phyloP scores from a whole-genome alignment of 352 stramenopile genomes.

The Pythium insidiosum region DNA sequence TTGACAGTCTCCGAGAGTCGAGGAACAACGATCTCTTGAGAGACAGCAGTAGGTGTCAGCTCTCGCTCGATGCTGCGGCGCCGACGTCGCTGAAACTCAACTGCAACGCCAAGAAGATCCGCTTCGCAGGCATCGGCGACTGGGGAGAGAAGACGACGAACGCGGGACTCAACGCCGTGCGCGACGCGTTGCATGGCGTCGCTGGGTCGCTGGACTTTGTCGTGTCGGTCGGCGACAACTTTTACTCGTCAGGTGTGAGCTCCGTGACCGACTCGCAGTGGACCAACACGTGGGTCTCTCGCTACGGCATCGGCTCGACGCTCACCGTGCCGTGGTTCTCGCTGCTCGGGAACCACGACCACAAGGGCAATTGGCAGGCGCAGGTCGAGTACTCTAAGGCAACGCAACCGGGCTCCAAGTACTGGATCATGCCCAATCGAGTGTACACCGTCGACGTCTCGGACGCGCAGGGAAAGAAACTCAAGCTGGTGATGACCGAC shows the following conservation, averaged over 20 bases:
- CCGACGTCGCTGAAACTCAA: no score
- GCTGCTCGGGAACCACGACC: slow-evolving; percentile 20
- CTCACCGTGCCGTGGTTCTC: slow-evolving; percentile 20
- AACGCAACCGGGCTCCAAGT: slow-evolving; percentile 13
- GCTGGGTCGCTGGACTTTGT: no score
- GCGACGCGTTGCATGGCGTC: slow-evolving; percentile 12
- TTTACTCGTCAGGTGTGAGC: no score
- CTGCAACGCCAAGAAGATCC: slow-evolving; percentile 16
- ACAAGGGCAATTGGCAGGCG: slow-evolving; percentile 15
- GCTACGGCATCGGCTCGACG: no score
- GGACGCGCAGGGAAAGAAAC: slow-evolving; percentile 5
- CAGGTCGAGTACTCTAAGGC: slow-evolving; percentile 18
- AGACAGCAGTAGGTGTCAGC: slow-evolving; percentile 18
- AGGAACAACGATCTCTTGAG: no score
- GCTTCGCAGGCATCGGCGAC: slow-evolving; percentile 16
- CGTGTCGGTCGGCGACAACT: no score
- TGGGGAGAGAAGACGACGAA: slow-evolving; percentile 15
- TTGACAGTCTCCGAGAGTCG: no score
- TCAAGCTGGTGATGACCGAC: slow-evolving; percentile 16
- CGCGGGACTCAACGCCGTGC: slow-evolving; percentile 14
- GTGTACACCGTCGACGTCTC: slow-evolving; percentile 16
- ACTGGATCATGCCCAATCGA: slow-evolving; percentile 20
- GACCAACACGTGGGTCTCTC: no score
- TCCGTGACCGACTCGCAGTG: no score
- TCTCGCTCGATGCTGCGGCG: slow-evolving; percentile 13